Conservation (phyloP, 1,284 basidiomycete species). For the Peniophora sp. region DNA sequence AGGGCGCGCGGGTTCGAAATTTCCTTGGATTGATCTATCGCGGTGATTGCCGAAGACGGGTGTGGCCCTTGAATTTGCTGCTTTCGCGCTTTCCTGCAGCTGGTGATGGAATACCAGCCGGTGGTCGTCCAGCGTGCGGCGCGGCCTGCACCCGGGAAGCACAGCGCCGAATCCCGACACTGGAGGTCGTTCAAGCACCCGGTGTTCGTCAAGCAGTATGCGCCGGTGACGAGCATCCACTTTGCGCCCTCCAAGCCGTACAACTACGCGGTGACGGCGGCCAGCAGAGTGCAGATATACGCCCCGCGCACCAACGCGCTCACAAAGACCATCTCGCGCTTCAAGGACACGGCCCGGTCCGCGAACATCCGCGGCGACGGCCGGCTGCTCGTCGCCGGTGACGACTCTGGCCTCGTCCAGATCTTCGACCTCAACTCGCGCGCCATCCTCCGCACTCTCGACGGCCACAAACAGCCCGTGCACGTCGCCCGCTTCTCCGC, state of each 20-base stretch:
- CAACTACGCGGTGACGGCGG: slow-evolving; percentile 92
- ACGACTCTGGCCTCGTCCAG: slow-evolving; percentile 88
- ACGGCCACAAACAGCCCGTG: slow-evolving; percentile 91
- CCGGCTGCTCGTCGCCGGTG: slow-evolving; percentile 90
- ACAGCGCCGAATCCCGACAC: slow-evolving; percentile 64
- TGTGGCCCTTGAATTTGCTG: background rate
- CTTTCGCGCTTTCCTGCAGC: slow-evolving; percentile 1
- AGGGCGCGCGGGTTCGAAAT: slow-evolving; percentile 13
- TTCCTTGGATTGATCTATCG: slow-evolving; percentile 6
- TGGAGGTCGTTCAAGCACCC: slow-evolving; percentile 82
- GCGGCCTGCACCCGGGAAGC: slow-evolving; percentile 49
- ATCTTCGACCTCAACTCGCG: slow-evolving; percentile 94
- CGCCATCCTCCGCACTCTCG: slow-evolving; percentile 88
- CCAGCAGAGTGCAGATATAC: slow-evolving; percentile 92
- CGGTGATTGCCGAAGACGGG: background rate
- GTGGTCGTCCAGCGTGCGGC: slow-evolving; percentile 56
- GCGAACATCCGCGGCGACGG: slow-evolving; percentile 88
- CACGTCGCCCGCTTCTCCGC: slow-evolving; percentile 92
- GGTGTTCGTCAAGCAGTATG: slow-evolving; percentile 91
- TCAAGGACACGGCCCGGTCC: slow-evolving; percentile 92
- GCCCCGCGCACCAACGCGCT: slow-evolving; percentile 93
- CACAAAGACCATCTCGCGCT: slow-evolving; percentile 92
- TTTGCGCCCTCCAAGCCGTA: slow-evolving; percentile 84
- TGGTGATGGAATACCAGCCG: slow-evolving; percentile 71
- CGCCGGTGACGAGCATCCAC: slow-evolving; percentile 87